phyloP scores from a whole-genome alignment of 2,329 filamentous ascomycete species.

The Claviceps citrina region DNA sequence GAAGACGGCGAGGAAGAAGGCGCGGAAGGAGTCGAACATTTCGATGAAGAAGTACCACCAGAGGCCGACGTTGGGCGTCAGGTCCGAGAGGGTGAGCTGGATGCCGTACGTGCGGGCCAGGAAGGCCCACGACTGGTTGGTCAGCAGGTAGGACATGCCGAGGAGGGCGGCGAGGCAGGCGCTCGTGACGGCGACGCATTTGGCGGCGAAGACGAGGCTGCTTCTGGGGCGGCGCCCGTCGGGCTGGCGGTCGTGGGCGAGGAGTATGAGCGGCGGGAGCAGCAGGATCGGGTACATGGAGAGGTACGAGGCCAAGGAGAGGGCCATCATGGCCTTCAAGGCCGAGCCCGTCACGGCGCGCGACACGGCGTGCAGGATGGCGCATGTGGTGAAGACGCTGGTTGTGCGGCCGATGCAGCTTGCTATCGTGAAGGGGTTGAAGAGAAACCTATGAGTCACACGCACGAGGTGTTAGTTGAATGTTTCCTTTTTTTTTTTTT shows the following conservation, averaged over 20 bases:
- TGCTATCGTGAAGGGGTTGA: conserved; percentile 87
- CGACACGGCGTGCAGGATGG: conserved; percentile 69
- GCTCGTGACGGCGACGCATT: conserved; percentile 37
- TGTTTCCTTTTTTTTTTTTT: not conserved
- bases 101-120: conserved; percentile 81
- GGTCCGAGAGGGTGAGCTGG: conserved; percentile 75
- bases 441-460: conserved; percentile 73
- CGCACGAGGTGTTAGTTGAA: too few species aligned
- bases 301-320: conserved; percentile 78
- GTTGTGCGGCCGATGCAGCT: conserved; percentile 85
- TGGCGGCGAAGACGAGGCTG: conserved; percentile 34
- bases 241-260: conserved; percentile 56
- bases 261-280: conserved; percentile 63
- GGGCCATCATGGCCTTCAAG: conserved; percentile 64
- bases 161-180: conserved; percentile 47
- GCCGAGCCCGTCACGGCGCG: conserved; percentile 62
- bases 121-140: conserved; percentile 73
- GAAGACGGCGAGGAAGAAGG: conserved; percentile 95
- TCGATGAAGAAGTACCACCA: conserved; percentile 99
- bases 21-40: conserved; percentile 96
- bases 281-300: conserved; percentile 84
- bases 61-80: conserved; percentile 86
- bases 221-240: conserved; percentile 20
- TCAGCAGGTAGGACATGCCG: conserved; percentile 55
- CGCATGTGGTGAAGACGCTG: conserved; percentile 74